These are phyloP conservation scores for Erigeron philadelphicus DNA, from an alignment of 140 eudicot genomes.

Conservation along the genomic window DNA sequence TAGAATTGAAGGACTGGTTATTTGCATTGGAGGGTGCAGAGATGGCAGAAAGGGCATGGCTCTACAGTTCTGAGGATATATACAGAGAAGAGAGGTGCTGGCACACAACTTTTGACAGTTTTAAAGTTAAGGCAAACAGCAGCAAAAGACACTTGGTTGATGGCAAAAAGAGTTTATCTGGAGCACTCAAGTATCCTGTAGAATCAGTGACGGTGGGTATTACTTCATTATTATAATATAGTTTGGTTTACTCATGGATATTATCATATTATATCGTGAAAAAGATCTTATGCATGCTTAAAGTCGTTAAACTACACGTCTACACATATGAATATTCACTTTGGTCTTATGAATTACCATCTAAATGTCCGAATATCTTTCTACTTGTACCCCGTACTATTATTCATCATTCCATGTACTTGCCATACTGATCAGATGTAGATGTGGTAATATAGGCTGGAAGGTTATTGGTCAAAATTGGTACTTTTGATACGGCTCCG, in stretches of 20 bases:
- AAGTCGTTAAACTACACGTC: constrained; percentile 7
- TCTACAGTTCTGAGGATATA: constrained; percentile 40
- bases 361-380: neutral
- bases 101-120: constrained; percentile 76
- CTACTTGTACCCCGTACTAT: neutral
- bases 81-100: constrained; percentile 76
- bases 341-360: constrained; percentile 6
- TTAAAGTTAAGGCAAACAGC: constrained; percentile 72
- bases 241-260: constrained; percentile 15
- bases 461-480: neutral
- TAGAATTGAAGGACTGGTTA: constrained; percentile 78
- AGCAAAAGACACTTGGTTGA: constrained; percentile 33
- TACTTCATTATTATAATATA: constrained; percentile 14
- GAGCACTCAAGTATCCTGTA: constrained; percentile 54
- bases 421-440: neutral
- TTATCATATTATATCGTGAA: neutral
- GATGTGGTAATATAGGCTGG: neutral
- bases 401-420: neutral
- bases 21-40: constrained; percentile 90
- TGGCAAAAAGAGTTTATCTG: constrained; percentile 33
- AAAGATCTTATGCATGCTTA: constrained; percentile 8
- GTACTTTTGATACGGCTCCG: neutral
- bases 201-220: constrained; percentile 64
- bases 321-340: constrained; percentile 1
- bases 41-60: constrained; percentile 46